Percentiles rank a stretch among this genome's conserved stretches.
phyloP scores from a whole-genome alignment of 2,329 filamentous ascomycete genomes.

The Fusarium staphyleae region DNA sequence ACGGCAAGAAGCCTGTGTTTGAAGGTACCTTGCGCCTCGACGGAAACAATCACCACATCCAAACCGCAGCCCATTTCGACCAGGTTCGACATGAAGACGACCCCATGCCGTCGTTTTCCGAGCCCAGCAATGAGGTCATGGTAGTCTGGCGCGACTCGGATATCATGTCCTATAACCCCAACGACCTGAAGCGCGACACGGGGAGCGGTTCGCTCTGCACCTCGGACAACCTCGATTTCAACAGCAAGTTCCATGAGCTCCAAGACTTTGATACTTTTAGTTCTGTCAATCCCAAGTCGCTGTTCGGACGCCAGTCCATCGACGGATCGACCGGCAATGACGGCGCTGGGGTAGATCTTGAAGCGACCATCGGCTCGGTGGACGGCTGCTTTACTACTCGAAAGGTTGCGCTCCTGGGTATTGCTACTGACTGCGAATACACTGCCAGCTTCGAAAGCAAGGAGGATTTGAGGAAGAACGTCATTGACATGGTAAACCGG shows the following conservation, averaged over 20 bases:
- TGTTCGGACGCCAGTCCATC: slow-evolving; percentile 80
- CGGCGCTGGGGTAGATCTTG: slow-evolving; percentile 75
- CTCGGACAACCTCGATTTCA: slow-evolving; percentile 81
- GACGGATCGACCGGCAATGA: slow-evolving; percentile 71
- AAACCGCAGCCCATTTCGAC: slow-evolving; percentile 76
- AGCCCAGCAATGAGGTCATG: slow-evolving; percentile 75
- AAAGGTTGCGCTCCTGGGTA: slow-evolving; percentile 88
- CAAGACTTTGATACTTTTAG: slow-evolving; percentile 62
- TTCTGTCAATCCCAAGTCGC: slow-evolving; percentile 65
- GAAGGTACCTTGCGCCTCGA: slow-evolving; percentile 86
- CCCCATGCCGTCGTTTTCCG: slow-evolving; percentile 62
- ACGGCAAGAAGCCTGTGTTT: slow-evolving; percentile 82
- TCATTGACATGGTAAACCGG: slow-evolving; percentile 84
- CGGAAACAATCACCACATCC: slow-evolving; percentile 86
- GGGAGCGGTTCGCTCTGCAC: slow-evolving; percentile 64
- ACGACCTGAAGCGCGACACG: slow-evolving; percentile 69
- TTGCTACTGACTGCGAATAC: slow-evolving; percentile 94
- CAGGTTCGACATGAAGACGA: slow-evolving; percentile 76
- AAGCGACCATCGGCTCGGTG: slow-evolving; percentile 79
- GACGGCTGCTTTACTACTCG: slow-evolving; percentile 88
- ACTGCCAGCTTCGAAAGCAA: slow-evolving; percentile 73
- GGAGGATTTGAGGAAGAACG: slow-evolving; percentile 69
- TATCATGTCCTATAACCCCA: slow-evolving; percentile 57
- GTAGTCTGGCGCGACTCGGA: slow-evolving; percentile 93
- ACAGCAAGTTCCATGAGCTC: slow-evolving; percentile 67